phyloP scores from a whole-genome alignment of 768 basidiomycete species.

The Neoboletus magnificus region DNA sequence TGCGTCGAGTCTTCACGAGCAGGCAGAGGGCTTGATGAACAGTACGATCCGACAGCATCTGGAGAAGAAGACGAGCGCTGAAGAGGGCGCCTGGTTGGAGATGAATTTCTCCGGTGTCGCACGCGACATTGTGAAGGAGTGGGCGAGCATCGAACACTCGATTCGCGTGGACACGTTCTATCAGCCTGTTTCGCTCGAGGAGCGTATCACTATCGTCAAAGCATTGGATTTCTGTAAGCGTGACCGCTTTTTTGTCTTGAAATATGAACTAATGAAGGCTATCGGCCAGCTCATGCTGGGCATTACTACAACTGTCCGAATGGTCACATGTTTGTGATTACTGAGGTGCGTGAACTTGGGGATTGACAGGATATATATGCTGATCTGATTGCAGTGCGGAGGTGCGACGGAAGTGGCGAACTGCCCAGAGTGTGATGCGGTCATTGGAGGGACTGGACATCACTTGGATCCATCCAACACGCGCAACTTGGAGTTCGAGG shows the following conservation, averaged over 20 bases:
- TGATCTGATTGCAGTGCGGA: slow-evolving; percentile 45
- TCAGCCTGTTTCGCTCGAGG: slow-evolving; percentile 49
- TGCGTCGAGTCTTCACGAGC: slow-evolving; percentile 12
- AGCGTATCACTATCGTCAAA: slow-evolving; percentile 48
- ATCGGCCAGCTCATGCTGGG: slow-evolving; percentile 34
- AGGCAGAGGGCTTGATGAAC: neutral
- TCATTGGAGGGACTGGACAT: slow-evolving; percentile 50
- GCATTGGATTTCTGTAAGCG: slow-evolving; percentile 47
- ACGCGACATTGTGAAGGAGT: slow-evolving; percentile 42
- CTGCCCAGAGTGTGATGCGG: slow-evolving; percentile 58
- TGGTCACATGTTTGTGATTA: slow-evolving; percentile 61
- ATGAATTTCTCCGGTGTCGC: slow-evolving; percentile 40
- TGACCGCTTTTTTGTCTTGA: neutral
- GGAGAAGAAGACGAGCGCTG: slow-evolving; percentile 23
- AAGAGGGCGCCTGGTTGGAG: slow-evolving; percentile 39
- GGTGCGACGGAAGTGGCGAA: slow-evolving; percentile 45
- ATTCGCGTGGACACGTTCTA: slow-evolving; percentile 48
- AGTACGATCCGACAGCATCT: slow-evolving; percentile 5
- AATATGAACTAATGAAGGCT: neutral
- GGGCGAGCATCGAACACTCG: slow-evolving; percentile 39
- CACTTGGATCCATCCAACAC: slow-evolving; percentile 41
- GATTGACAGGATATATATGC: neutral
- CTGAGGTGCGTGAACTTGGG: slow-evolving; percentile 39
- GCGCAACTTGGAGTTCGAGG: slow-evolving; percentile 45
- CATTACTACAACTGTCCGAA: slow-evolving; percentile 54